Conservation (phyloP, 176 grass and related monocot species). For the Juncus effusus region DNA sequence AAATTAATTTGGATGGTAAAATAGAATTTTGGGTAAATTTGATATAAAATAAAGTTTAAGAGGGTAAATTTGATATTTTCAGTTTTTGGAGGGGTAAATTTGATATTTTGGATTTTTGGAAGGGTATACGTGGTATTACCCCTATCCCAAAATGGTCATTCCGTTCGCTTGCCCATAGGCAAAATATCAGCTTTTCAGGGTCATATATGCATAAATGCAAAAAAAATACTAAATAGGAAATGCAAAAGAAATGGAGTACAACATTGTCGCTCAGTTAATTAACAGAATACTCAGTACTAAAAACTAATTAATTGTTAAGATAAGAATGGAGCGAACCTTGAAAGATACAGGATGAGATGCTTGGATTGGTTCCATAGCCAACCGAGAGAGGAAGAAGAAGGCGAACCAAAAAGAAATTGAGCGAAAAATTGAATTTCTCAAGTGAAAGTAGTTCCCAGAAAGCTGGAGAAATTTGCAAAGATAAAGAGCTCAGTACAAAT, state of each 20-base stretch:
- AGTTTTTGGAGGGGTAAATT: no score
- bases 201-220: not conserved
- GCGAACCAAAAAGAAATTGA: not conserved
- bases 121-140: not conserved
- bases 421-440: not conserved
- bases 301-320: not conserved
- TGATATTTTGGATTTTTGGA: no score
- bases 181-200: not conserved
- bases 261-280: not conserved
- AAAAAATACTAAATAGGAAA: not conserved
- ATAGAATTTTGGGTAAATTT: no score
- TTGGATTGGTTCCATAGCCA: constrained; percentile 13
- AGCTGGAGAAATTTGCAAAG: not conserved
- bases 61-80: no score
- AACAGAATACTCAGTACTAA: not conserved
- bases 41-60: no score
- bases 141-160: not conserved
- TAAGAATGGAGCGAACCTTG: constrained; percentile 4
- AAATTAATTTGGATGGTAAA: no score
- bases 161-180: not conserved
- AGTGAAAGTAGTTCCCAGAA: constrained; percentile 8
- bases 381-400: not conserved
- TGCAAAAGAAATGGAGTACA: not conserved
- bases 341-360: constrained; percentile 18
- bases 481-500: not conserved